Conservation (phyloP, 495 filamentous ascomycete genomes). For the Neurospora pannonica region DNA sequence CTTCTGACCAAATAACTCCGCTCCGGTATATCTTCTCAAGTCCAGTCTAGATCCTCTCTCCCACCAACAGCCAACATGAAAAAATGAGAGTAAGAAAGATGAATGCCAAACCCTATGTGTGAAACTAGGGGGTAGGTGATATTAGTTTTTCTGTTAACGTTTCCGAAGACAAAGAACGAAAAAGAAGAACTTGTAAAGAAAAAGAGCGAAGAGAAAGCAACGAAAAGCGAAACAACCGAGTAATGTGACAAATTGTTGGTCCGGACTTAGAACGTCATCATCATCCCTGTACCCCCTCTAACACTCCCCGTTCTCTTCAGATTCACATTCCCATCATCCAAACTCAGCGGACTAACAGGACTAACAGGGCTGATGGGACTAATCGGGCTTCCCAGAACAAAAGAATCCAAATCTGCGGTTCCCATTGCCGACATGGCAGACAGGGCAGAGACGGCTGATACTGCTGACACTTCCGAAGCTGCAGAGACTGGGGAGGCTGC, state of each 20-base stretch:
- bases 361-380: constrained; percentile 3
- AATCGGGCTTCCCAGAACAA: neutral
- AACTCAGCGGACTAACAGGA: constrained; percentile 9
- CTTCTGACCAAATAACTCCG: neutral
- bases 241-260: no score
- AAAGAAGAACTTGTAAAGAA: neutral
- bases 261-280: no score
- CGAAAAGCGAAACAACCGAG: no score
- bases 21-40: neutral
- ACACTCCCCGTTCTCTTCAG: no score
- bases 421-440: neutral
- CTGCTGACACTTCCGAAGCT: neutral
- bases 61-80: neutral
- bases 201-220: neutral
- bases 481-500: neutral
- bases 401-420: neutral
- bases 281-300: no score
- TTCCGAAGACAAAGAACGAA: neutral
- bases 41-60: neutral
- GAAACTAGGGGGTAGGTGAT: neutral
- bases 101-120: neutral
- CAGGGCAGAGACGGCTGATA: neutral
- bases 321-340: neutral
- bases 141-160: neutral
- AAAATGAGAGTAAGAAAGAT: neutral